A percentile compares a stretch with the other conserved stretches of the same genome.
Conservation (phyloP, 164 flowering plant genomes). For the Liriodendron chinense region DNA sequence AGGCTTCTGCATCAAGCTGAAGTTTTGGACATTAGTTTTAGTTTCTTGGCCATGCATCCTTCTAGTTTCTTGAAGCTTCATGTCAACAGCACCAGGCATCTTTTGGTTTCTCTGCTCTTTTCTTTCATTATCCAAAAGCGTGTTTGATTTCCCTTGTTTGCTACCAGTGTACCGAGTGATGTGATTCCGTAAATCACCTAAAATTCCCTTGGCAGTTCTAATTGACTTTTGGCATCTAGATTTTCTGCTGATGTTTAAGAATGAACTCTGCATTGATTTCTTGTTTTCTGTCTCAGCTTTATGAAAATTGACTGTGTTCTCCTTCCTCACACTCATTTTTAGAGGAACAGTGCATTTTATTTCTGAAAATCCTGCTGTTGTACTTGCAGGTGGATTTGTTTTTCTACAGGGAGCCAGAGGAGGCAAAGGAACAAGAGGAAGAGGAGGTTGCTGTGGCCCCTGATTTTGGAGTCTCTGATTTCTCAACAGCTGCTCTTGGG, state of each 20-base stretch:
- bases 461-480: constrained; percentile 39
- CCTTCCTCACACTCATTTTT: background rate
- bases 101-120: background rate
- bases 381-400: constrained; percentile 20
- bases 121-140: background rate
- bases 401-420: constrained; percentile 24
- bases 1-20: background rate
- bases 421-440: constrained; percentile 44
- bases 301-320: background rate
- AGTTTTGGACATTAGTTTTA: background rate
- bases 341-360: background rate
- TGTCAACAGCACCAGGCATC: background rate
- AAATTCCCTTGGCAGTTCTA: background rate
- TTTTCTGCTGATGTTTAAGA: background rate
- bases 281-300: background rate
- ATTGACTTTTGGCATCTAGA: background rate
- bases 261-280: background rate
- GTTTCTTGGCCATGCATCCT: background rate
- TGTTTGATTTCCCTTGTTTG: background rate
- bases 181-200: background rate
- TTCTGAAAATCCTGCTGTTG: background rate
- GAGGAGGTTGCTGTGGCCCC: constrained; percentile 42
- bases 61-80: background rate
- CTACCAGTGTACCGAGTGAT: background rate
- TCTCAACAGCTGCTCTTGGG: constrained; percentile 15